phyloP scores from a whole-genome alignment of 805 yeast genomes.

The Saccharomycopsis sp. region DNA sequence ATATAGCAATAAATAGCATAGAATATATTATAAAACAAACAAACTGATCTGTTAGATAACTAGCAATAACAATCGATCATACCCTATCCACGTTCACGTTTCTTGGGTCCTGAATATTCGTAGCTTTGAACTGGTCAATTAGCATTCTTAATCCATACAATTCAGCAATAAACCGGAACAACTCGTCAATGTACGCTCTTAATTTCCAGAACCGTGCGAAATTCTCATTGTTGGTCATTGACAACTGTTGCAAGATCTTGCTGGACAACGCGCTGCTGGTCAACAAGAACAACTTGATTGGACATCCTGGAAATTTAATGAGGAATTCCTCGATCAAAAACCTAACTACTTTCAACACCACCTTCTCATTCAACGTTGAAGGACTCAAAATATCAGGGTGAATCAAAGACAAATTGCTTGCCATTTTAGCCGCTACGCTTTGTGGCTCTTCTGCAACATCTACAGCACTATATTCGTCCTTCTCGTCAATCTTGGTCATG shows the following conservation, averaged over 20 bases:
- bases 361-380: constrained; percentile 1
- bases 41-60: too few relatives aligned
- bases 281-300: constrained; percentile 2
- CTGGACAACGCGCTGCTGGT: background rate
- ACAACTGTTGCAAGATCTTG: constrained; percentile 2
- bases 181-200: constrained; percentile 7
- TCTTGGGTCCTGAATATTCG: background rate
- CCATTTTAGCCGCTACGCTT: constrained; percentile 1
- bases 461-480: background rate
- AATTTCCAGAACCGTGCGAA: constrained; percentile 8
- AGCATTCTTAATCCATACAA: constrained; percentile 8
- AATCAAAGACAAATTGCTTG: background rate
- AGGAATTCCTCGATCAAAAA: constrained; percentile 6
- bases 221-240: background rate
- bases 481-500: background rate
- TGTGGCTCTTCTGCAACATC: constrained; percentile 1
- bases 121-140: background rate
- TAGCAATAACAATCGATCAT: too few relatives aligned
- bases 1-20: too few relatives aligned
- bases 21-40: too few relatives aligned
- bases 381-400: background rate
- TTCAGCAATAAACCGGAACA: constrained; percentile 10
- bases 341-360: constrained; percentile 1
- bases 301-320: background rate
- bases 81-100: background rate